A percentile compares a stretch with the other conserved stretches of the same genome.
Conservation (phyloP, 257 asterid species). For the Solanum sejunctum region DNA sequence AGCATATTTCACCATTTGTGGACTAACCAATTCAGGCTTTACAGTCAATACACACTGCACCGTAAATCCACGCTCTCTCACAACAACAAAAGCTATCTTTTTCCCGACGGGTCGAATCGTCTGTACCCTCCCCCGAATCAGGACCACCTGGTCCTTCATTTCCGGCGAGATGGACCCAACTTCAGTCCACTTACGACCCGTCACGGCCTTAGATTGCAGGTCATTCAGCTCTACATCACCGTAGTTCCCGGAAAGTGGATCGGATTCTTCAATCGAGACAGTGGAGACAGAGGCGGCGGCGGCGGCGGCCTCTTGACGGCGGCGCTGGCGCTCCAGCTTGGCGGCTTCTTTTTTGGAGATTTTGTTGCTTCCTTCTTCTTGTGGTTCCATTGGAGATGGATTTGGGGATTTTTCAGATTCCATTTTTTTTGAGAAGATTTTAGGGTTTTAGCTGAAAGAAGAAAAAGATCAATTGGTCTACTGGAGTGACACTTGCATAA, state of each 20-base stretch:
- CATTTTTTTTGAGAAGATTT: neutral
- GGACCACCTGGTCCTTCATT: slow-evolving; percentile 39
- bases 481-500: too few species aligned
- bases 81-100: slow-evolving; percentile 69
- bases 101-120: slow-evolving; percentile 58
- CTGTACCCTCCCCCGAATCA: slow-evolving; percentile 67
- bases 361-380: slow-evolving; percentile 7
- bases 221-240: slow-evolving; percentile 55
- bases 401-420: neutral
- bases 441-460: neutral
- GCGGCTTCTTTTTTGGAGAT: slow-evolving; percentile 70
- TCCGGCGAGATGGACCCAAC: slow-evolving; percentile 25
- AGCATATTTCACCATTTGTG: slow-evolving; percentile 76
- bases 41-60: slow-evolving; percentile 76
- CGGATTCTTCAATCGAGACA: slow-evolving; percentile 21
- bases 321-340: slow-evolving; percentile 58
- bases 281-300: slow-evolving; percentile 17
- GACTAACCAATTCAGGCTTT: slow-evolving; percentile 48
- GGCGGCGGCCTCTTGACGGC: slow-evolving; percentile 53
- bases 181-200: slow-evolving; percentile 66
- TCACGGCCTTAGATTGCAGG: slow-evolving; percentile 57
- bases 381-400: neutral
- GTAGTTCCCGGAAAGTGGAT: slow-evolving; percentile 49
- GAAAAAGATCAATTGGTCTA: neutral
- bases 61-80: slow-evolving; percentile 66